These are phyloP conservation scores for Blepharisma undulans DNA, from an alignment of 169 alveolate genomes.

Conservation along the genomic window DNA sequence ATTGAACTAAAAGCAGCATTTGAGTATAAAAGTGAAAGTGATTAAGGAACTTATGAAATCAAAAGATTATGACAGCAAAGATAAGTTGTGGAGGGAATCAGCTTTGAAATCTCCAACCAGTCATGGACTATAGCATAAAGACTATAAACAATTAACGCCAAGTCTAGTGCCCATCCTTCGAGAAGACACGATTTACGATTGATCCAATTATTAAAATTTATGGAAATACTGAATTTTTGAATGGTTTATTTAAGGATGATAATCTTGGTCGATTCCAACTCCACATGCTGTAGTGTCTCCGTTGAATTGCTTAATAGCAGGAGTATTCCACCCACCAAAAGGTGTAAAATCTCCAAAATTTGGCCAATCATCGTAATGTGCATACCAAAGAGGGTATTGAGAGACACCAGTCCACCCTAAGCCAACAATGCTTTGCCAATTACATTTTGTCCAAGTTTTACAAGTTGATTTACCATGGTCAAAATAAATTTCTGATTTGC, in stretches of 20 bases:
- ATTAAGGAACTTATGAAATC: too few relatives aligned
- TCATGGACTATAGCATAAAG: conserved; percentile 39
- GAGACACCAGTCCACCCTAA: conserved; percentile 47
- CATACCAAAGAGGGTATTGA: conserved; percentile 65
- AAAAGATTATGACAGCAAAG: too few relatives aligned
- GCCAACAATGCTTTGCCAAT: conserved; percentile 73
- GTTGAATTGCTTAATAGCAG: conserved; percentile 58
- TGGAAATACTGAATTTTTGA: not conserved
- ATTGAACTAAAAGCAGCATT: too few relatives aligned
- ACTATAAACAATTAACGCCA: conserved; percentile 49
- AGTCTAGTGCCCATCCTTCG: not conserved
- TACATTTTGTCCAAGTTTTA: conserved; percentile 44
- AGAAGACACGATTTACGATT: not conserved
- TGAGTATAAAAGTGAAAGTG: too few relatives aligned
- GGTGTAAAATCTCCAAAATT: conserved; percentile 54
- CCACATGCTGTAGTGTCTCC: conserved; percentile 66
- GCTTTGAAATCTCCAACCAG: too few relatives aligned
- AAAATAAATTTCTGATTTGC: conserved; percentile 55
- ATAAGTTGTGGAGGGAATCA: too few relatives aligned
- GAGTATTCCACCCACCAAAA: conserved; percentile 70
- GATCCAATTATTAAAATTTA: not conserved
- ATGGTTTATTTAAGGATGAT: not conserved
- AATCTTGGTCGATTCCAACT: conserved; percentile 56
- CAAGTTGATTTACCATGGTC: conserved; percentile 45
- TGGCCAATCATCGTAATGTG: conserved; percentile 64